Conservation (phyloP, 192 early-diverging fungal genomes). For the Powellomyces hirtus region DNA sequence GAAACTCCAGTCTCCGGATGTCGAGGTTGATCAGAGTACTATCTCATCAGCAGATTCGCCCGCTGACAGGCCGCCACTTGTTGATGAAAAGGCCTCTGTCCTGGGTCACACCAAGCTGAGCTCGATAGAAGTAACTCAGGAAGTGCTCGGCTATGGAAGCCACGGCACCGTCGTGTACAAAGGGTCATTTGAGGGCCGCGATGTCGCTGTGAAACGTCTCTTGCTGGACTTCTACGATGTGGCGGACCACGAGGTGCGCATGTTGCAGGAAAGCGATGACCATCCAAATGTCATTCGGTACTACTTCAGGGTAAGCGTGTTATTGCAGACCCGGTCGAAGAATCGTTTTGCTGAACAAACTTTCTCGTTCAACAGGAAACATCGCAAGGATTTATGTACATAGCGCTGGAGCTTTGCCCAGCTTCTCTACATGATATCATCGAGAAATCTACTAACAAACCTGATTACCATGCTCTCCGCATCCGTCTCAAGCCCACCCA, state of each 20-base stretch:
- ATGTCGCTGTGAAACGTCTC: slow-evolving; percentile 92
- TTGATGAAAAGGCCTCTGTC: not conserved
- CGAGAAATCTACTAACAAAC: slow-evolving; percentile 47
- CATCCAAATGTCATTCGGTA: slow-evolving; percentile 98
- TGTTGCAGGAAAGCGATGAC: slow-evolving; percentile 89
- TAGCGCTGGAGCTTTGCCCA: slow-evolving; percentile 92
- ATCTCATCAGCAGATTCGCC: not conserved
- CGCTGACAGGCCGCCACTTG: not conserved
- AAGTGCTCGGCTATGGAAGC: slow-evolving; percentile 78
- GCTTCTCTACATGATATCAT: slow-evolving; percentile 87
- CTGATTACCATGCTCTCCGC: slow-evolving; percentile 39
- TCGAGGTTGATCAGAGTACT: not conserved
- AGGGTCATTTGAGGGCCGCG: slow-evolving; percentile 87
- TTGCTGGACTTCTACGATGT: slow-evolving; percentile 95
- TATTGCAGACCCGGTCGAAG: not conserved
- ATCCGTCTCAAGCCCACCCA: slow-evolving; percentile 57
- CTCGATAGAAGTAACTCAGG: slow-evolving; percentile 60
- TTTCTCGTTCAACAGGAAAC: slow-evolving; percentile 54
- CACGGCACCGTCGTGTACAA: slow-evolving; percentile 97
- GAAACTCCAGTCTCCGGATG: not conserved
- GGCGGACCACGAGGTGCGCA: slow-evolving; percentile 88
- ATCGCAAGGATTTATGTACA: slow-evolving; percentile 89
- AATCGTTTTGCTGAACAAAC: no score
- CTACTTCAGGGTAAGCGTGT: slow-evolving; percentile 69
- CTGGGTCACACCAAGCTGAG: slow-evolving; percentile 33